Evolutionary conservation across 129 eudicot species (phyloP).

Genomic region (Escallonia herrerae): DNA sequence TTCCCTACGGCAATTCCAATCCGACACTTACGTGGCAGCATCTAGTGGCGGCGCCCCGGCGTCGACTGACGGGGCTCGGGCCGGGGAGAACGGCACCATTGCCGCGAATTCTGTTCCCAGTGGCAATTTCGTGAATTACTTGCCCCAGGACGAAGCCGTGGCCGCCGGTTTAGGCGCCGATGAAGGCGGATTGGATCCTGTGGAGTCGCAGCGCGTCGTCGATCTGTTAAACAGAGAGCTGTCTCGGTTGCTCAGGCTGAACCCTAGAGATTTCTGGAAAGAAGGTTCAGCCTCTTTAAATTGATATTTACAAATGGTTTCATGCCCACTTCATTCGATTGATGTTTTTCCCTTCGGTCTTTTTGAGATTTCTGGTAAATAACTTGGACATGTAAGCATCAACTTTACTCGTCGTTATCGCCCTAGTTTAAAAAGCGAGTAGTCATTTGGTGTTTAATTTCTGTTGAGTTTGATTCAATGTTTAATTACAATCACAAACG

Average conservation of each 20-base stretch:
- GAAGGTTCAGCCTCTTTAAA: slow-evolving; percentile 44
- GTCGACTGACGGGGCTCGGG: slow-evolving; percentile 23
- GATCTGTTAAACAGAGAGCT: slow-evolving; percentile 73
- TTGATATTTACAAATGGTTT: too few relatives aligned
- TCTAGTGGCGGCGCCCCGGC: slow-evolving; percentile 11
- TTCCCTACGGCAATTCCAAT: slow-evolving; percentile 32
- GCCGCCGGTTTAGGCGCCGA: slow-evolving; percentile 79
- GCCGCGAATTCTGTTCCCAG: slow-evolving; percentile 3
- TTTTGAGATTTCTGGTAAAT: too few relatives aligned
- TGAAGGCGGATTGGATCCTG: slow-evolving; percentile 87
- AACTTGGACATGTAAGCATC: too few relatives aligned
- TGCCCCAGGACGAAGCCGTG: slow-evolving; percentile 98
- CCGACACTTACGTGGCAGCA: not conserved
- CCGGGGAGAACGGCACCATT: slow-evolving; percentile 24
- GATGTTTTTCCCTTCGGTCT: too few relatives aligned
- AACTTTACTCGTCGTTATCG: too few relatives aligned
- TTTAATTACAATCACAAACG: too few relatives aligned
- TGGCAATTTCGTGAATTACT: slow-evolving; percentile 61
- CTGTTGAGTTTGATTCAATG: too few relatives aligned
- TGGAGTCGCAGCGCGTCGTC: slow-evolving; percentile 80
- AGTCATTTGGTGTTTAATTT: too few relatives aligned
- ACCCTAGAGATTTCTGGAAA: slow-evolving; percentile 75
- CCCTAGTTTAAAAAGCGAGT: too few relatives aligned
- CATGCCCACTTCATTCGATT: too few relatives aligned
- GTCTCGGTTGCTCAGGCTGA: slow-evolving; percentile 62